Evolutionary conservation across 495 filamentous ascomycete species (phyloP), one percentile per base, ranked within the genome.

Genomic region (Aspergillus asperescens): DNA sequence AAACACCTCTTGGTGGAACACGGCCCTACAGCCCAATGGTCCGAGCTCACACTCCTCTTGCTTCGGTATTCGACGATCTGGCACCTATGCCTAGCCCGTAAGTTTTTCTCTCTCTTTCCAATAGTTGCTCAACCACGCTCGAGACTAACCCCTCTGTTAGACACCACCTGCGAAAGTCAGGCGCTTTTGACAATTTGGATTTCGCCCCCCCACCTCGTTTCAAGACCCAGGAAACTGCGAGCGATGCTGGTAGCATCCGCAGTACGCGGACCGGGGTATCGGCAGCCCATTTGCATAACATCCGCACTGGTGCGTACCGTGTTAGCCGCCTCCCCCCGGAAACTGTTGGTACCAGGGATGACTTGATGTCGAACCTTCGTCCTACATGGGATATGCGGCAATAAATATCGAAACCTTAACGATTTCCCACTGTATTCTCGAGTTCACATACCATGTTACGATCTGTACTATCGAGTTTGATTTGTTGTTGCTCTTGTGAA

Each of bases 161-260:
- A 16, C 88, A 96, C 70, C 68, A 83, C 40, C 81, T 98, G 46
- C 85, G 89, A 58, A 96, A 93, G 65, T 96, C 91, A 3, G 81
- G 85, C 57, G 88, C 90, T 4, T 98, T 88, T 65, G 95, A 91
- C 2, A 85, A 74, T 9, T 80, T 98, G 24, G 94, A 97, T 71
- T 98, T 98, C 67, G 90, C 91, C n/a, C 91, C 92, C 22, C 92
- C 90, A 34, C 83, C 85, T 46, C 86, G 88, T 47, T 92, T 95
- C 70, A 86, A 79, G 66, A 86, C 86, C 57, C 70, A 69, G 43
- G 88, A 90, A 44, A 72, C 69, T 48, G 76, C 64, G 40, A 96
- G 90, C 60, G 93, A 97, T 56, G 79, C 89, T 0, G 93, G 92
- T 52, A 94, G 89, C 62, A 89, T 96, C 59, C 86, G 87, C 60